Percentiles rank a stretch among this genome's conserved stretches.
phyloP scores from a whole-genome alignment of 2,329 filamentous ascomycete genomes.

The Didymella exigua region DNA sequence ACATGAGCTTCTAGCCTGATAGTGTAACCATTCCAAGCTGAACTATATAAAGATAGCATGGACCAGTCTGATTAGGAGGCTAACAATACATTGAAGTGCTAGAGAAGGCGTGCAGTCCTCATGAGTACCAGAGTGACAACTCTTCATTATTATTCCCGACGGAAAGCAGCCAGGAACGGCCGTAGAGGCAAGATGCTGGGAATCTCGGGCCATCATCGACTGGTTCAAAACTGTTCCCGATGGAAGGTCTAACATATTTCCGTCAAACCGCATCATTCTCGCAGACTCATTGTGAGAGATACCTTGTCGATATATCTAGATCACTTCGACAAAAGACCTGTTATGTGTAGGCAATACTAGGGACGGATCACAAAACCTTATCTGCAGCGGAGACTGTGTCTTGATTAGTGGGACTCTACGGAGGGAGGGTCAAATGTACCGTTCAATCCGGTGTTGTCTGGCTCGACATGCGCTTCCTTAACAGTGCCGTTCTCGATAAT shows the following conservation, averaged over 20 bases:
- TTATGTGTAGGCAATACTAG: background rate
- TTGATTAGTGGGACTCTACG: constrained; percentile 8
- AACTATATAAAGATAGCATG: background rate
- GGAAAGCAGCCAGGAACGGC: background rate
- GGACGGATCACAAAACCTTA: constrained; percentile 33
- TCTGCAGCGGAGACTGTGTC: constrained; percentile 40
- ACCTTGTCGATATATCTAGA: background rate
- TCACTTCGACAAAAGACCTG: background rate
- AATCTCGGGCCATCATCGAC: background rate
- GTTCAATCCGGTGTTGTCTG: constrained; percentile 82
- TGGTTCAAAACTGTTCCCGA: background rate
- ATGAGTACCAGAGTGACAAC: background rate
- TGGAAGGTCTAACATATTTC: background rate
- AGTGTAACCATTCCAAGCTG: too few relatives aligned
- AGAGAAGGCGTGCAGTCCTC: background rate
- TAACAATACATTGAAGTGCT: background rate
- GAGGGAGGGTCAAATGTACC: constrained; percentile 57
- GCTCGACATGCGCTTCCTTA: constrained; percentile 79
- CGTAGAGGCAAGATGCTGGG: background rate
- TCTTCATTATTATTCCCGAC: background rate
- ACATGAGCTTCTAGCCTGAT: too few relatives aligned
- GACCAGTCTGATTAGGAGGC: background rate
- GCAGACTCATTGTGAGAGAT: background rate
- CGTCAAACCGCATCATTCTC: background rate
- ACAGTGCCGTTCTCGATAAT: constrained; percentile 85